Evolutionary conservation across 1,139 yeast species (phyloP).

Genomic region (Zygotorulaspora mrakii): DNA sequence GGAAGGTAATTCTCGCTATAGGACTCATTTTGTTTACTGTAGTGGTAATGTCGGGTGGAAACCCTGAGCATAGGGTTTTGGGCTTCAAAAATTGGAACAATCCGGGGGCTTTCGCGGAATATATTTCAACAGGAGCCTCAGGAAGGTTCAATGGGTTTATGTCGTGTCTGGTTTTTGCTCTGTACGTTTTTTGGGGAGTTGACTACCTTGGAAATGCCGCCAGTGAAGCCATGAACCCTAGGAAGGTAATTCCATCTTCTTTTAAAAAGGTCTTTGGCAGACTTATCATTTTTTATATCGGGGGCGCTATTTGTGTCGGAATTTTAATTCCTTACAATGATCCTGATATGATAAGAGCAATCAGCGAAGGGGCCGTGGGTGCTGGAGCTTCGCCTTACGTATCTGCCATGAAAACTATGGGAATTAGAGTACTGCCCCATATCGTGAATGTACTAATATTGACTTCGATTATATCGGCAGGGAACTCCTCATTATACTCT

Average conservation of each 20-base stretch:
- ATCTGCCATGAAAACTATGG: constrained; percentile 54
- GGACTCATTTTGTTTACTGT: constrained; percentile 50
- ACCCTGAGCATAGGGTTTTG: constrained; percentile 48
- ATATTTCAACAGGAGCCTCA: constrained; percentile 44
- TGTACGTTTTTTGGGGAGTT: constrained; percentile 63
- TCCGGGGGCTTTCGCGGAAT: constrained; percentile 54
- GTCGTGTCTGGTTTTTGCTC: constrained; percentile 53
- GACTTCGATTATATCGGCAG: constrained; percentile 62
- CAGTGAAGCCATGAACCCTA: constrained; percentile 46
- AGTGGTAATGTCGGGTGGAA: constrained; percentile 47
- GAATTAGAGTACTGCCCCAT: constrained; percentile 55
- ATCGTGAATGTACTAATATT: constrained; percentile 61
- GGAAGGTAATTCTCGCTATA: constrained; percentile 54
- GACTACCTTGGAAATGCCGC: constrained; percentile 45
- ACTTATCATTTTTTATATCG: constrained; percentile 41
- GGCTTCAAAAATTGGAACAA: constrained; percentile 56
- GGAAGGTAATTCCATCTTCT: constrained; percentile 44
- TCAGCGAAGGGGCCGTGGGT: constrained; percentile 38
- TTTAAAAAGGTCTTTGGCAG: constrained; percentile 43
- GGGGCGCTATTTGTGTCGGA: constrained; percentile 42
- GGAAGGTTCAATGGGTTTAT: constrained; percentile 60
- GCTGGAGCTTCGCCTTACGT: constrained; percentile 73
- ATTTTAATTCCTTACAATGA: constrained; percentile 44
- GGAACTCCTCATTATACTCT: constrained; percentile 62
- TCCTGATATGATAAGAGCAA: constrained; percentile 35